Base-by-base conservation (phyloP, 73 alveolate species). In the Urostyla sp. region DNA sequence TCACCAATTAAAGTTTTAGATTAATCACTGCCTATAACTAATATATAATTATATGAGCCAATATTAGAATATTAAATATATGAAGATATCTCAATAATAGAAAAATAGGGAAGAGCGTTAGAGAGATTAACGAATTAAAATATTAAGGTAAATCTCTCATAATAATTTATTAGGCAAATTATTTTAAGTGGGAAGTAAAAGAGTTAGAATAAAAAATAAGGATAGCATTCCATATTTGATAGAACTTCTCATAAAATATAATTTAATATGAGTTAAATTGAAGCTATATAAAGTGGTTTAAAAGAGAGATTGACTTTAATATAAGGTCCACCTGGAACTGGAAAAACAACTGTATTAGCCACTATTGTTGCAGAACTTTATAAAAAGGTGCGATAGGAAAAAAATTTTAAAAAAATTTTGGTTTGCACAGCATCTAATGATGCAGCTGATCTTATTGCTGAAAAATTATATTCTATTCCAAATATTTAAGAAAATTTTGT, bases 391-490 rank as follows among this genome's bases (percentile, higher is more conserved):
- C 32, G 34, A 28, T n/a, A 30, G 4, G 16, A 26, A 6, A 6
- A 59, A 7, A 11, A 31, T 10, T n/a, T n/a, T n/a, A 21, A 59
- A 23, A 59, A 20, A 6, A 59, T 59, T 3, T 15, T 59, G 23
- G 37, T 59, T 13, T 59, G 76, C 30, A 55, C 76, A 6, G 57
- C 76, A 24, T 59, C 76, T 11, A 59, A 59, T 32, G 10, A 52
- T 6, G 76, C 76, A 15, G 76, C 76, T 32, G 76, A 59, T 36
- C 35, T 59, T 11, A 59, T 59, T 59, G 76, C 76, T 15, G 76
- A 59, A 32, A 59, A 55, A 59, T 8, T 59, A 7, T 6, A 31
- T 18, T 21, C 5, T 5, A 31, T 59, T 32, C 35, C 52, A 11
- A 3, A 20, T 3, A 5, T 59, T 3, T 35, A 7, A 4, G 34